Base-by-base conservation (phyloP, 176 grass and related monocot genomes). In the Oryza nivara region DNA sequence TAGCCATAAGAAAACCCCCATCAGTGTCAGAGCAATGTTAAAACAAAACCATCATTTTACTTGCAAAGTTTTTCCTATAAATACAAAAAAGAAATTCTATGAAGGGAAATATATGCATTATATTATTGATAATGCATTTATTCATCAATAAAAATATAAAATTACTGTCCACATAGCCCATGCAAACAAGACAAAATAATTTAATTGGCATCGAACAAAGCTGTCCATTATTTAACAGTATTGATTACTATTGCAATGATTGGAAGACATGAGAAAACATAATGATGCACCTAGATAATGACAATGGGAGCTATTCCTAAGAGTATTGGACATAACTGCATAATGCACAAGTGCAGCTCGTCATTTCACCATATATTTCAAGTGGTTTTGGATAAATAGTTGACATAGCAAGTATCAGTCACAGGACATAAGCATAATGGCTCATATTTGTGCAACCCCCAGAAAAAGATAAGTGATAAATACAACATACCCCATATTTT, bases 401-500 rank as follows among this genome's bases (percentile, higher is more conserved):
- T 14, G 38, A 75, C 34, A 56, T 20, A 63, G 23, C 28, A 25
- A 48, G 45, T 69, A 40, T 28, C 6, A 61, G 44, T 69, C 7
- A 71, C 13, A 48, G 19, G 66, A 4, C 15, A 40, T 47, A 79
- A 66, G 48, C 51, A 51, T 70, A 71, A 48, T 54, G 23, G 49
- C 13, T 72, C 58, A 84, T 72, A 45, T 65, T 83, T 26, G 30
- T 32, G 89, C 66, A 30, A 74, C 34, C n/a, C n/a, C 49, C 70
- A 70, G 3, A 47, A 73, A 83, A 40, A 65, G 41, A 45, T 81
- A 78, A 77, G 40, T 16, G 68, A n/a, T 68, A 81, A 86, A 79
- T 4, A 85, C 23, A 85, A 79, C 85, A 49, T 91, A 95, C 95
- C 25, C 80, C 87, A 88, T 93, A 93, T 98, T 92, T 88, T 77